These are phyloP conservation scores for Diaporthe sp. DNA, from an alignment of 2,329 filamentous ascomycete species.

Conservation along the genomic window DNA sequence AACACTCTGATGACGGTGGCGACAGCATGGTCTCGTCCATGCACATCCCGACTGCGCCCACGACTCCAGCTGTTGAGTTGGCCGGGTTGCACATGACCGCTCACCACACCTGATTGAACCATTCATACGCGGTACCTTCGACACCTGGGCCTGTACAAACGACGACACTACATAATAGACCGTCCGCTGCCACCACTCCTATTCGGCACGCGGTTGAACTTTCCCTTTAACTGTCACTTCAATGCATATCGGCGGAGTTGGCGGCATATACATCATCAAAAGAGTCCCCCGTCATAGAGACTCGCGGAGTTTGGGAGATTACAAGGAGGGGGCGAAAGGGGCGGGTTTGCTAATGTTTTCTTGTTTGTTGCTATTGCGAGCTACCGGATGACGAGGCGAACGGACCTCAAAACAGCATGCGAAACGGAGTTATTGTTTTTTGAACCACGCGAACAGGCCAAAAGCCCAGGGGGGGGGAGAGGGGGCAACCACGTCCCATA, in stretches of 20 bases:
- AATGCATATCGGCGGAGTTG: constrained; percentile 48
- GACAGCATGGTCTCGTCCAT: constrained; percentile 61
- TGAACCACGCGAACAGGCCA: constrained; percentile 12
- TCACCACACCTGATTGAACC: neutral
- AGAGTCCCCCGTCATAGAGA: constrained; percentile 35
- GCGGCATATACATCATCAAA: constrained; percentile 35
- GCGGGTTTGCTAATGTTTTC: constrained; percentile 9
- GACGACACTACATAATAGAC: constrained; percentile 38
- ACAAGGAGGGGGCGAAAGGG: neutral
- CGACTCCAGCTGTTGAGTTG: constrained; percentile 48
- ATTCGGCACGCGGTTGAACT: constrained; percentile 36
- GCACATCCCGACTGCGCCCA: constrained; percentile 54
- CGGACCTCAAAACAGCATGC: constrained; percentile 31
- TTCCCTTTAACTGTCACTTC: constrained; percentile 27
- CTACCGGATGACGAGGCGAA: constrained; percentile 23
- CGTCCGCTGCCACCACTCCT: constrained; percentile 32
- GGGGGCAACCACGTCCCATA: neutral
- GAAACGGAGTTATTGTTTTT: constrained; percentile 21
- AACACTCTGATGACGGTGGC: constrained; percentile 60
- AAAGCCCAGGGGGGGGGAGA: neutral
- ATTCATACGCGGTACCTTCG: constrained; percentile 34
- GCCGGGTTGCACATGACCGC: constrained; percentile 31
- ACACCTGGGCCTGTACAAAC: constrained; percentile 39
- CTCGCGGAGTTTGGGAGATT: constrained; percentile 37
- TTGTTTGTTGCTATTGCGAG: constrained; percentile 8